Conservation (phyloP, 257 asterid genomes). For the Nicotiana paniculata region DNA sequence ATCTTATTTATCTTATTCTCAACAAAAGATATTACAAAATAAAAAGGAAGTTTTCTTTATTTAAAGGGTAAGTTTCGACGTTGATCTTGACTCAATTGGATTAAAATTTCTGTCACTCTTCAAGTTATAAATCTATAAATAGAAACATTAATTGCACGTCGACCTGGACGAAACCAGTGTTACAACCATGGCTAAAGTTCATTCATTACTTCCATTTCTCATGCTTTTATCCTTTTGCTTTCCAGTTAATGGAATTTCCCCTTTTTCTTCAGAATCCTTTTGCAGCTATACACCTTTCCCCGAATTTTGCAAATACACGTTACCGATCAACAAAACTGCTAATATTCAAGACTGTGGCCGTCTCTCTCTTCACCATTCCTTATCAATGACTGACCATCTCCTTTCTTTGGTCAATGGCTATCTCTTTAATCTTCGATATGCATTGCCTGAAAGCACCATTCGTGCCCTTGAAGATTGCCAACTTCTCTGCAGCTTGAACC, state of each 20-base stretch:
- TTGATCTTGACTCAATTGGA: too few species aligned
- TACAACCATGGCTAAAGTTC: too few species aligned
- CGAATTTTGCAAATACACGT: conserved; percentile 31
- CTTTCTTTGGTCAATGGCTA: conserved; percentile 27
- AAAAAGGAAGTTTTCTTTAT: too few species aligned
- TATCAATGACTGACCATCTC: conserved; percentile 32
- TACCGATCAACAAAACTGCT: conserved; percentile 40
- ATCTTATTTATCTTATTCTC: too few species aligned
- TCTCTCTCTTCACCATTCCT: conserved; percentile 39
- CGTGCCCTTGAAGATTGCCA: conserved; percentile 61
- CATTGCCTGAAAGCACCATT: conserved; percentile 10
- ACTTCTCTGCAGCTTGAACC: conserved; percentile 39
- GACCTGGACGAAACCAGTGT: too few species aligned
- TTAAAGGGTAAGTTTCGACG: too few species aligned
- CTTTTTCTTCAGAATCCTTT: conserved; percentile 8
- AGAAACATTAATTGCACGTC: too few species aligned
- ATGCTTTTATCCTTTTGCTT: too few species aligned
- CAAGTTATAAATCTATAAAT: too few species aligned
- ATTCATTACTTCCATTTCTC: too few species aligned
- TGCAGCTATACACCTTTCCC: conserved; percentile 60
- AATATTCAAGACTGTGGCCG: conserved; percentile 49
- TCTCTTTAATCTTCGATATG: conserved; percentile 2
- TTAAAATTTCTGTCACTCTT: too few species aligned
- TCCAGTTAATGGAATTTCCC: neutral
- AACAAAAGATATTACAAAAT: too few species aligned